Percentiles rank a stretch among this genome's conserved stretches.
These are phyloP conservation scores for Chaetomium sp. DNA, from an alignment of 2,329 filamentous ascomycete species.

Conservation along the genomic window DNA sequence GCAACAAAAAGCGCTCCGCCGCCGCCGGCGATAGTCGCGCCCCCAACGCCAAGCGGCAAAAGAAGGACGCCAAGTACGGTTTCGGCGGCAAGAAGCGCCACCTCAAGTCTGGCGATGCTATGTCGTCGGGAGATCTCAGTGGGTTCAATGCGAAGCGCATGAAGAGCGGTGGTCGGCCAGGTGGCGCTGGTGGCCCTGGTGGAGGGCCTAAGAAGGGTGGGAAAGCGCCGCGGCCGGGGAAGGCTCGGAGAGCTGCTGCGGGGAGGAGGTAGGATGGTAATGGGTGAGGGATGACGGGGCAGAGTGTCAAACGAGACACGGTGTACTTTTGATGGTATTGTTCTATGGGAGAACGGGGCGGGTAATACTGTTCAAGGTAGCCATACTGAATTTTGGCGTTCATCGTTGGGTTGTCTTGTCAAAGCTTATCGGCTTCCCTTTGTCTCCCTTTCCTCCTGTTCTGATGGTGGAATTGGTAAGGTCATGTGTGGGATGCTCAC, in stretches of 20 bases:
- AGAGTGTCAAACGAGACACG: background rate
- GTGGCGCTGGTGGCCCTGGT: conserved; percentile 2
- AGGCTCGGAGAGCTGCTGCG: conserved; percentile 44
- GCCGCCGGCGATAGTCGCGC: conserved; percentile 32
- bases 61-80: conserved; percentile 92
- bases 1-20: conserved; percentile 34
- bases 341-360: background rate
- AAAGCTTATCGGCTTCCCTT: too few species aligned
- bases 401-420: too few species aligned
- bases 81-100: conserved; percentile 95
- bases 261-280: conserved; percentile 28
- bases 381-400: background rate
- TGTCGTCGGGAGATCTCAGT: conserved; percentile 72
- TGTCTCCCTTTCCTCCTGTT: too few species aligned
- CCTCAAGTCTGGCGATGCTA: conserved; percentile 82
- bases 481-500: too few species aligned
- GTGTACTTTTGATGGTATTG: background rate
- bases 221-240: conserved; percentile 39
- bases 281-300: background rate
- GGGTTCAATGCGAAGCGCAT: conserved; percentile 79
- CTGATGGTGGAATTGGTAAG: too few species aligned
- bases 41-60: conserved; percentile 69
- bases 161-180: conserved; percentile 50
- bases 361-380: background rate
- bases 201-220: conserved; percentile 31